Evolutionary conservation across 1,139 yeast species (phyloP), one percentile per base, ranked within the genome.

Genomic region (Blastobotrys arbuscula): DNA sequence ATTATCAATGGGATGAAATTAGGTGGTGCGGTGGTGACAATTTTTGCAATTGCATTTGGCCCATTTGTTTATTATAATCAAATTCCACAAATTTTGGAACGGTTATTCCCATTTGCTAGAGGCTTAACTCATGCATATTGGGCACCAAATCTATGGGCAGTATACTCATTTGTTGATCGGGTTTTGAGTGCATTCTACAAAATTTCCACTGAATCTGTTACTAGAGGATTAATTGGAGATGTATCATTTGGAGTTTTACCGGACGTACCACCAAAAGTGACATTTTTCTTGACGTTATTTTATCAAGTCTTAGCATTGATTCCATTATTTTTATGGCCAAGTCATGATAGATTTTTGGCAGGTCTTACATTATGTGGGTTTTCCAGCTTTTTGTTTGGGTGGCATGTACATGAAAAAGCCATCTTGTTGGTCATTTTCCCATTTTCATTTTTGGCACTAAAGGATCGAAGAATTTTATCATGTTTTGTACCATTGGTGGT

Each of bases 351-450:
- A 55, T 92, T 92, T 59, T 66, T 90, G 34, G 97, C 95, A 0
- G 79, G 94, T 1, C 69, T 92, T 57, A 83, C 97, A 0, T 73
- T 90, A 47, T 92, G 97, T 69, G 98, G 95, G 1, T 88, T 79
- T 68, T 82, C 97, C 0, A 85, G 96, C 3, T 92, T 87, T 62
- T 69, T 92, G 48, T 92, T 92, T 68, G 98, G 99, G 6, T 92
- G 97, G 97, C 98, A 92, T 64, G 98, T 92, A 23, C 98, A 92
- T 68, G 98, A 90, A 67, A 92, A 92, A 74, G 98, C 98, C 0
- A 81, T 92, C 37, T 75, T 94, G 71, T 68, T 89, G 30, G 84
- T 90, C 2, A 85, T 92, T n/a, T 78, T 94, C 61, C 98, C 99
- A 1, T 80, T 88, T 63, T 76, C 94, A 3, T 84, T 92, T 63